These are phyloP conservation scores for Funneliformis geosporum DNA, from an alignment of 192 early-diverging fungal species.

Conservation along the genomic window DNA sequence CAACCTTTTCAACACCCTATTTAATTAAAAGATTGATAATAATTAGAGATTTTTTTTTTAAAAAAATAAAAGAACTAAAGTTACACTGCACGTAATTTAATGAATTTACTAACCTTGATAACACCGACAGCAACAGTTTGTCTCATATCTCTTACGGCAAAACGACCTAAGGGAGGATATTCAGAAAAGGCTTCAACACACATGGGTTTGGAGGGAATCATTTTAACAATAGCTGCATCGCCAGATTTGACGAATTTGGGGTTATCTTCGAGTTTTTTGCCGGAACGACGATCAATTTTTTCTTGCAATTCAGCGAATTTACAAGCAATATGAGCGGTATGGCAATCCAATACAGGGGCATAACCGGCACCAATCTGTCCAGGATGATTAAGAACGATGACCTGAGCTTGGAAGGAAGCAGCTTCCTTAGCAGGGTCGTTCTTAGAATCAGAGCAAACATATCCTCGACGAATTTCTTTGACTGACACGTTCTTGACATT, in stretches of 20 bases:
- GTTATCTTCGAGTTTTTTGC: constrained; percentile 88
- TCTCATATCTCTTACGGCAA: constrained; percentile 97
- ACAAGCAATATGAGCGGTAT: constrained; percentile 97
- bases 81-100: neutral
- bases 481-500: constrained; percentile 98
- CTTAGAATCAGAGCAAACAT: constrained; percentile 96
- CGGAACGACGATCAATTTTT: constrained; percentile 96
- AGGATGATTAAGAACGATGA: constrained; percentile 96
- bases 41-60: neutral
- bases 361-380: constrained; percentile 94
- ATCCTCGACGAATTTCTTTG: constrained; percentile 97
- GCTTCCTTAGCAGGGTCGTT: constrained; percentile 94
- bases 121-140: constrained; percentile 97
- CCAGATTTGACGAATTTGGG: constrained; percentile 96
- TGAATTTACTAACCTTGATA: constrained; percentile 66
- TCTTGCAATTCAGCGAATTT: constrained; percentile 87
- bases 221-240: constrained; percentile 94
- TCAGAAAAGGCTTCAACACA: constrained; percentile 92
- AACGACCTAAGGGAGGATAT: constrained; percentile 94
- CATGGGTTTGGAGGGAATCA: constrained; percentile 95
- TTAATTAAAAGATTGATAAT: constrained; percentile 9
- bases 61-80: neutral
- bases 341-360: constrained; percentile 93
- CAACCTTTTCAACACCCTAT: constrained; percentile 74
- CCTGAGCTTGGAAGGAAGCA: constrained; percentile 90